Percentiles rank a stretch among this genome's conserved stretches.
These are phyloP conservation scores for Coemansia sp. DNA, from an alignment of 192 early-diverging fungal species.

Conservation along the genomic window DNA sequence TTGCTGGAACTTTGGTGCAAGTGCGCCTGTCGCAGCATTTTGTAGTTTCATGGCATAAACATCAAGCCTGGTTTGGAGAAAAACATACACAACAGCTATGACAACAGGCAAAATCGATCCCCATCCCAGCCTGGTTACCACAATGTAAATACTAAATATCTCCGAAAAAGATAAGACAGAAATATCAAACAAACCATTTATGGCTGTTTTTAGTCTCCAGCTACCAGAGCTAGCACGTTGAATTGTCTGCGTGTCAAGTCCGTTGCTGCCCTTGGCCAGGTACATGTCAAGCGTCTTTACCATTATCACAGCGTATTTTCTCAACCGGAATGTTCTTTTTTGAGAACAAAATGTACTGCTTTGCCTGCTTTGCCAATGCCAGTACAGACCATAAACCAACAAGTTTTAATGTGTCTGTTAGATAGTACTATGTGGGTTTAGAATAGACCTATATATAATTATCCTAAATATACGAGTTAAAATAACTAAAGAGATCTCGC, in stretches of 20 bases:
- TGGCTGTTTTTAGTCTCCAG: not conserved
- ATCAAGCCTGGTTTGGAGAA: not conserved
- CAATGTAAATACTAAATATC: constrained; percentile 15
- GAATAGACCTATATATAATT: too few relatives aligned
- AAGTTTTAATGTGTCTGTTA: not conserved
- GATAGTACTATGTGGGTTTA: too few relatives aligned
- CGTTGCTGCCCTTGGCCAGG: not conserved
- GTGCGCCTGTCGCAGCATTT: not conserved
- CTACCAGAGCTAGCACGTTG: not conserved
- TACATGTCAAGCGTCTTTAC: not conserved
- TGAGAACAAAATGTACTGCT: not conserved
- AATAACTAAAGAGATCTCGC: too few relatives aligned
- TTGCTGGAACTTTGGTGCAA: constrained; percentile 9
- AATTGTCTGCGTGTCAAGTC: not conserved
- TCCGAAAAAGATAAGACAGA: not conserved
- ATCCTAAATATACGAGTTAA: too few relatives aligned
- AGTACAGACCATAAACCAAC: constrained; percentile 10
- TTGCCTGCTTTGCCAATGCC: not conserved
- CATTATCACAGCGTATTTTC: not conserved
- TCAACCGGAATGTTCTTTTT: not conserved
- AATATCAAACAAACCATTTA: not conserved
- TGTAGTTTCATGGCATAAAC: not conserved
- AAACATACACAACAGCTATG: constrained; percentile 1
- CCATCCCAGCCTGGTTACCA: constrained; percentile 14
- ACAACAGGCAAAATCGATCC: constrained; percentile 13